Base-by-base conservation (phyloP, 2,329 filamentous ascomycete species). In the Cladobotryum protrusum region DNA sequence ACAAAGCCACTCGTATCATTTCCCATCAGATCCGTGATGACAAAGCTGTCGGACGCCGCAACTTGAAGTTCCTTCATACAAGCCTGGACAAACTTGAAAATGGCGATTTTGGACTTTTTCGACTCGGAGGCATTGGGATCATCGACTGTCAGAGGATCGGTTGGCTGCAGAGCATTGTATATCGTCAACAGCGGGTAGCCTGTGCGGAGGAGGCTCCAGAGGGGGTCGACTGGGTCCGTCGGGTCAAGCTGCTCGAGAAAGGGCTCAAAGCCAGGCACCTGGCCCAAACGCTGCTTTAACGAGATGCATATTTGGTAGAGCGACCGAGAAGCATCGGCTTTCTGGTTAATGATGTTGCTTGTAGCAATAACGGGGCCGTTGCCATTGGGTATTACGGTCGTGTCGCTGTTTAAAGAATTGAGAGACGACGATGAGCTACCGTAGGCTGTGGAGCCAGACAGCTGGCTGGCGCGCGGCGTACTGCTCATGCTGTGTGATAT, bases 1-100 rank as follows among this genome's bases (percentile, higher is more conserved):
- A 96, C 90, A 66, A 99, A 97, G 3, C 93, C 93, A 41, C 89
- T 96, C 1, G 93, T 99, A 68, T 96, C 95, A 60, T 91, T 89
- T 48, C 89, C 89, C 68, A 93, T 91, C 42, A 97, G 74, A 69
- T 99, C 92, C 51, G 83, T 87, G 59, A 99, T 86, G 60, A 95
- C 87, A 67, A 97, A 97, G 62, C 89, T 91, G 54, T 96, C 89
- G 43, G 85, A 79, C 4, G 88, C 76, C 2, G 87, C 81, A 47
- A 96, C 86, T 49, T 84, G 81, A 45, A 97, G 76, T 47, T 95
- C 87, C 58, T 84, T 83, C 63, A 95, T 77, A 67, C 91, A 96
- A 19, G 89, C 90, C 66, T 95, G 84, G 52, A 96, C 81, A 65
- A 99, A 97, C 63, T 90, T 90, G 74, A 95, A 95, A 18, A 92